These are phyloP conservation scores for Sphagnurus paluster DNA, from an alignment of 1,284 basidiomycete species.

Conservation along the genomic window DNA sequence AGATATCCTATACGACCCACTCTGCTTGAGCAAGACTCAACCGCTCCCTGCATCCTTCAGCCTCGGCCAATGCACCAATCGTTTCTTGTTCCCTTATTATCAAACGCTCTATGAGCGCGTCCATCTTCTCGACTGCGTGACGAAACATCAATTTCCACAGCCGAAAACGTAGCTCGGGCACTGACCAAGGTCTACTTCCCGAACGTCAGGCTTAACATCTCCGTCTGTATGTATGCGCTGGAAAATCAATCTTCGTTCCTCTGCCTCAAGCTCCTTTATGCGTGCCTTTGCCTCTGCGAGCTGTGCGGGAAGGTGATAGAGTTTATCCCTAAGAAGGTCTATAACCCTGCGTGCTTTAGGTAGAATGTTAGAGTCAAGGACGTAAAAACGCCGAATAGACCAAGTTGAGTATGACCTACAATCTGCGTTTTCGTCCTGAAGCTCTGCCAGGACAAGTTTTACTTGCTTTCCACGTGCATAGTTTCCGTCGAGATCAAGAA, in stretches of 20 bases:
- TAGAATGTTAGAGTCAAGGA: constrained; percentile 3
- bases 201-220: neutral
- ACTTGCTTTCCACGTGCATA: constrained; percentile 29
- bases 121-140: constrained; percentile 28
- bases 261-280: constrained; percentile 40
- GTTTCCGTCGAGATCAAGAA: constrained; percentile 29
- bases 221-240: neutral
- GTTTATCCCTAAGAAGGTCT: constrained; percentile 52
- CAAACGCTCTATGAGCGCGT: constrained; percentile 28
- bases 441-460: constrained; percentile 35
- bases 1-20: too few relatives aligned
- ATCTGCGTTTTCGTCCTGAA: constrained; percentile 34
- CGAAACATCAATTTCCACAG: neutral
- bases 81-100: constrained; percentile 31
- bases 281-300: constrained; percentile 42
- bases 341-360: constrained; percentile 49
- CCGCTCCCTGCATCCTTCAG: constrained; percentile 20
- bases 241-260: constrained; percentile 29
- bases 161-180: neutral
- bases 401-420: constrained; percentile 22
- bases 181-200: neutral
- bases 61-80: constrained; percentile 25
- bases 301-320: constrained; percentile 43
- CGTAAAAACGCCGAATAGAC: neutral
- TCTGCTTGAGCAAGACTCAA: constrained; percentile 22